Evolutionary conservation across 2,329 filamentous ascomycete genomes (phyloP), one percentile per base, ranked within the genome.

Genomic region (Alternaria gansuensis): DNA sequence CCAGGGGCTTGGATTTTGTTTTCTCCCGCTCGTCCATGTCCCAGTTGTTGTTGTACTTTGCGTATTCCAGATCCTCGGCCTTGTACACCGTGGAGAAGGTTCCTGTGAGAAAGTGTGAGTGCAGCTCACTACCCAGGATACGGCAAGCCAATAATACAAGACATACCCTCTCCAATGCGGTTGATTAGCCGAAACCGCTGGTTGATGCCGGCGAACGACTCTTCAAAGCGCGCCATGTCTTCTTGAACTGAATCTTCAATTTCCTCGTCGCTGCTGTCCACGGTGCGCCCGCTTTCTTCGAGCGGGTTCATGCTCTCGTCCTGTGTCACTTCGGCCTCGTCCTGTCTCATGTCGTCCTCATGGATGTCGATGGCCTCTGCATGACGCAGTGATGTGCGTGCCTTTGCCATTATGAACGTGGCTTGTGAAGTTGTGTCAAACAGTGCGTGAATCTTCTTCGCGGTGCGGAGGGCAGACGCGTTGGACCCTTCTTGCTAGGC

Each of bases 61-160:
- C 87, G 76, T 97, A 97, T 55, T 90, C 84, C 26, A 98, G 81
- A 75, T 99, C 95, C 78, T 98, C 93, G 21, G 96, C 95, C 78
- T 99, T 99, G 84, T 99, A 99, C 11, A 99, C 95, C 2, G 95
- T 98, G 0, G 95, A 98, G 76, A 99, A 99, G 1, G 95, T 99
- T 57, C 95, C 93, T 97, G 59, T 60, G 39, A 41, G 45, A 54
- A 61, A 56, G 53, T 54, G 68, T 75, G 33, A 76, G 73, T 65
- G 60, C 46, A 63, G 39, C 57, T 54, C 54, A 59, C 60, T 57
- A 65, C 64, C 61, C 57, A 74, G 72, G 69, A 74, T 66, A 54
- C 48, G 49, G 51, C 62, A 66, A 62, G 41, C 69, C 67, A 72
- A 70, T 68, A 37, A 56, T 45, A 2, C 57, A 26, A 51, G 31